phyloP scores from a whole-genome alignment of 371 early-diverging fungal species.

The Funneliformis caledonium region DNA sequence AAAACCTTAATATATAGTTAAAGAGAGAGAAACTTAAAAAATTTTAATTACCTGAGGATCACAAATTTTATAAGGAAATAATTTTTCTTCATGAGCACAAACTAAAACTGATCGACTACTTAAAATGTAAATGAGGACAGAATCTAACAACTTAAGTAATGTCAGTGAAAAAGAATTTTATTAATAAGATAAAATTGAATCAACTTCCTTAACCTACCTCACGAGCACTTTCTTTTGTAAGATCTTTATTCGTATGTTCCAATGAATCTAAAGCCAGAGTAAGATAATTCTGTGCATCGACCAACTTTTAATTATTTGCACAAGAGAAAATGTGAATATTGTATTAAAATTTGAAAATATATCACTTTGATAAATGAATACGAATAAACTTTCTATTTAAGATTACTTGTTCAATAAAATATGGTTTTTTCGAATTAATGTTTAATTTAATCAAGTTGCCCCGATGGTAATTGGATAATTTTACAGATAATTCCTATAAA shows the following conservation, averaged over 20 bases:
- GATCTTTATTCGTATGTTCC: background rate
- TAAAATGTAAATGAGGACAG: conserved; percentile 12
- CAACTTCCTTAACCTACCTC: conserved; percentile 23
- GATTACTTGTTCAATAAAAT: conserved; percentile 33
- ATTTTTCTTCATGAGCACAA: conserved; percentile 21
- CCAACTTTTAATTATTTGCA: background rate
- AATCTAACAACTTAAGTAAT: conserved; percentile 21
- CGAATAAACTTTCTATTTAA: background rate
- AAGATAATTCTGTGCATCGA: conserved; percentile 36
- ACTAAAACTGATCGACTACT: conserved; percentile 10
- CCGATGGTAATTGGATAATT: conserved; percentile 27
- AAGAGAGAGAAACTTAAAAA: background rate
- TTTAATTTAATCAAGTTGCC: conserved; percentile 15
- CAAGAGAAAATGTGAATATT: background rate
- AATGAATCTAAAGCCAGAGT: conserved; percentile 28
- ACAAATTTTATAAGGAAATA: conserved; percentile 39
- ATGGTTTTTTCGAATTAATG: conserved; percentile 30
- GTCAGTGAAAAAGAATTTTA: background rate
- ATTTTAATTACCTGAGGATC: conserved; percentile 33
- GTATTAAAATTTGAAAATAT: background rate
- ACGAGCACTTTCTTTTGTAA: conserved; percentile 19
- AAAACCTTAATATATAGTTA: background rate
- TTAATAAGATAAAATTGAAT: background rate
- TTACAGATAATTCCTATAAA: conserved; percentile 18
- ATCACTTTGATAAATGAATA: background rate